A percentile compares a stretch with the other conserved stretches of the same genome.
Conservation (phyloP, 2,329 filamentous ascomycete species). For the Dothistroma pini region DNA sequence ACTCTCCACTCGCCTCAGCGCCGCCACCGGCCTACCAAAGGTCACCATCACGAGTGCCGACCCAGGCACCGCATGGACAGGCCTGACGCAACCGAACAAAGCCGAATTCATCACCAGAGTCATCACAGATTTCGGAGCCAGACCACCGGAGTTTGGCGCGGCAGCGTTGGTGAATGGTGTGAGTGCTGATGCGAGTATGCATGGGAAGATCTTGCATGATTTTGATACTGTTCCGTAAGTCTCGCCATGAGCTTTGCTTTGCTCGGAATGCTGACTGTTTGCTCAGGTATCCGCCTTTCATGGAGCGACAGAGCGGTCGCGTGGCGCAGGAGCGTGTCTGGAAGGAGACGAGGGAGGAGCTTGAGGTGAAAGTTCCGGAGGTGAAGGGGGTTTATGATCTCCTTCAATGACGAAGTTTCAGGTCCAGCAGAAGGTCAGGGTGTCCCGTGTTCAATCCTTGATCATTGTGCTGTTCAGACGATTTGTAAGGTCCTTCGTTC, state of each 20-base stretch:
- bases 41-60: constrained; percentile 14
- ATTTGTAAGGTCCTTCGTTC: no score
- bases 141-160: constrained; percentile 10
- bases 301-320: constrained; percentile 8
- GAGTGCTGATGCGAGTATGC: not conserved
- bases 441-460: no score
- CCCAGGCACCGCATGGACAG: constrained; percentile 13
- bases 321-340: constrained; percentile 10
- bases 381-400: constrained; percentile 10
- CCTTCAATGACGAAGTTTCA: not conserved
- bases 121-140: constrained; percentile 11
- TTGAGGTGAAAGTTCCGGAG: constrained; percentile 12
- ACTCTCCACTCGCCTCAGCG: constrained; percentile 5
- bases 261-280: not conserved
- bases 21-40: not conserved
- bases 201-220: constrained; percentile 12
- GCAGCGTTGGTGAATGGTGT: constrained; percentile 12
- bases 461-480: no score
- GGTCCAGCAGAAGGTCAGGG: no score
- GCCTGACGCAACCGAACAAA: constrained; percentile 9
- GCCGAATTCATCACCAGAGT: constrained; percentile 9
- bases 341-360: constrained; percentile 11
- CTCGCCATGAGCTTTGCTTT: not conserved
- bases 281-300: constrained; percentile 12
- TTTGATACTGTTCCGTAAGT: constrained; percentile 8